Evolutionary conservation across 129 eudicot genomes (phyloP).

Genomic region (Ambrosia artemisiifolia): DNA sequence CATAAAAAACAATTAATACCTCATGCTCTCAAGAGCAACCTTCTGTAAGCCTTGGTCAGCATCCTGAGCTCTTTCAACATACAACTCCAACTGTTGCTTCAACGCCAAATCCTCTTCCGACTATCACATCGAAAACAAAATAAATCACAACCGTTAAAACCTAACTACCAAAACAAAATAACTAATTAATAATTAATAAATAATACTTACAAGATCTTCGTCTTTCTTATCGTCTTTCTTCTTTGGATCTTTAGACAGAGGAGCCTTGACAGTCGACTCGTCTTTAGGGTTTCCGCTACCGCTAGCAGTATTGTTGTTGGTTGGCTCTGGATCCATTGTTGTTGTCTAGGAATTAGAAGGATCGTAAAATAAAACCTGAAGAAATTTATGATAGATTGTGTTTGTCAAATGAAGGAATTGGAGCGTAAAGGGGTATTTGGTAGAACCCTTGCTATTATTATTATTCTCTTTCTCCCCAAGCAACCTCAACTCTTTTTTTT

Average conservation of each 20-base stretch:
- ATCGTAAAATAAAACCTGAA: slow-evolving; percentile 27
- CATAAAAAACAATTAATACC: slow-evolving; percentile 27
- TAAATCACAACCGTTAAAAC: slow-evolving; percentile 1
- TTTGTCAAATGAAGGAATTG: too few relatives aligned
- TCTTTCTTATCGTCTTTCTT: slow-evolving; percentile 94
- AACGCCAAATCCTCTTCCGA: slow-evolving; percentile 94
- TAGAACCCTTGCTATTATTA: slow-evolving; percentile 7
- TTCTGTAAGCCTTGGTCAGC: slow-evolving; percentile 73
- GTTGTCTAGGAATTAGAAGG: neutral
- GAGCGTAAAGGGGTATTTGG: neutral
- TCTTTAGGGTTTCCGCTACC: slow-evolving; percentile 41
- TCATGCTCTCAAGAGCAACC: slow-evolving; percentile 93
- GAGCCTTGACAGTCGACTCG: slow-evolving; percentile 47
- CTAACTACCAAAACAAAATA: neutral
- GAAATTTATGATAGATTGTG: neutral
- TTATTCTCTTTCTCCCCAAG: slow-evolving; percentile 24
- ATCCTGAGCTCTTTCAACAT: slow-evolving; percentile 88
- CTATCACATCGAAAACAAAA: slow-evolving; percentile 28
- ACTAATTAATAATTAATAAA: neutral
- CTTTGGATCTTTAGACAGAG: slow-evolving; percentile 67
- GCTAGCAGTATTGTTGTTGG: slow-evolving; percentile 27
- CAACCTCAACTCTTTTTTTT: neutral
- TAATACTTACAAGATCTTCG: slow-evolving; percentile 71
- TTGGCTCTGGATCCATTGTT: slow-evolving; percentile 49
- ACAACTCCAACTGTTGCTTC: slow-evolving; percentile 87